Base-by-base conservation (phyloP, 768 basidiomycete species). In the Suillus ampliporus region DNA sequence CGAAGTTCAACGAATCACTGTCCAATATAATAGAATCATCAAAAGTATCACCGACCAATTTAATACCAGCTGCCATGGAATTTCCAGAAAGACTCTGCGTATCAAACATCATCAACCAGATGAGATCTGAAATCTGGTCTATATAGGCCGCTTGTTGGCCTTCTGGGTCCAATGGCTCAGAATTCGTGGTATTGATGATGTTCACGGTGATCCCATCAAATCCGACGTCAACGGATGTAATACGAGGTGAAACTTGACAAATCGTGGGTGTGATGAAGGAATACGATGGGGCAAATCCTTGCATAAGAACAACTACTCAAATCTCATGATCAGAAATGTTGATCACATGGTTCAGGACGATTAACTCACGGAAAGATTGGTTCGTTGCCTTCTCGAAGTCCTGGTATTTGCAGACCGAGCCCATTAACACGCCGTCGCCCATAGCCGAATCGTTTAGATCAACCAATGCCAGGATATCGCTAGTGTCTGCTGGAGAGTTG, bases 301-400 rank as follows among this genome's bases (percentile, higher is more conserved):
- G 44, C 44, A 46, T 46, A 21, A 46, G n/a, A 46, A 46, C 44
- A 46, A 46, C 44, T 46, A 11, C 21, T 21, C 44, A 13, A n/a
- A 17, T 46, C 11, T 1, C 21, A 21, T 1, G 21, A 21, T 46
- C 10, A 46, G 10, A 41, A 40, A 4, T 21, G 10, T 46, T 21
- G 7, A 46, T 21, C 44, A 11, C 44, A 46, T 21, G 21, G 21
- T 46, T 8, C 31, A 31, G 6, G 31, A 21, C n/a, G 21, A 21
- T 10, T n/a, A 46, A 44, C 44, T 21, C 19, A 46, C 44, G 44
- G 44, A 46, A 46, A 46, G 44, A 46, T 11, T 46, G 44, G 44
- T 46, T 46, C n/a, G 44, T 46, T 21, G n/a, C n/a, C 44, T 46
- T 46, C 44, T 46, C 44, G 11, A 46, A 46, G 44, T 46, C 44